Evolutionary conservation across 306 rosid genomes (phyloP).

Genomic region (Coriaria nepalensis): DNA sequence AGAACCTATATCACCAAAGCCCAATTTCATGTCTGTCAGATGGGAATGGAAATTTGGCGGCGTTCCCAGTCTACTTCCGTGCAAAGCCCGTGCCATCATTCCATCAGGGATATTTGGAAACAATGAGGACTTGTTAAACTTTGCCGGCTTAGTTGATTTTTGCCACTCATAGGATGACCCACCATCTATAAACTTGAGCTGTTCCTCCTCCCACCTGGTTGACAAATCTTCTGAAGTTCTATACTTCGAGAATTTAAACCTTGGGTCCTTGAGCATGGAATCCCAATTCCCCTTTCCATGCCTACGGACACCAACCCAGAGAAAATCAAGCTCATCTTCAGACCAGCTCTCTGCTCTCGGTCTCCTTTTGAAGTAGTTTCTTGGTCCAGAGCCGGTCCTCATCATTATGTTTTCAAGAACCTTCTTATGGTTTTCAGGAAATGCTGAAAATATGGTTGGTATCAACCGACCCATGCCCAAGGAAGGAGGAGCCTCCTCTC

Average conservation of each 20-base stretch:
- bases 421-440: conserved; percentile 90
- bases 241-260: conserved; percentile 65
- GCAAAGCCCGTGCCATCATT: conserved; percentile 96
- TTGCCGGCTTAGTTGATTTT: conserved; percentile 45
- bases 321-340: conserved; percentile 95
- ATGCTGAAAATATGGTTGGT: conserved; percentile 46
- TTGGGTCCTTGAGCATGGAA: conserved; percentile 73
- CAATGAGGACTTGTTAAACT: conserved; percentile 42
- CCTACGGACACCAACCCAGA: conserved; percentile 98
- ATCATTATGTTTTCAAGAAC: conserved; percentile 98
- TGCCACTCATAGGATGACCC: conserved; percentile 48
- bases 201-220: conserved; percentile 93
- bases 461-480: conserved; percentile 66
- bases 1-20: conserved; percentile 57
- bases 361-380: conserved; percentile 41
- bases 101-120: conserved; percentile 87
- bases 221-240: conserved; percentile 67
- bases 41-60: conserved; percentile 75
- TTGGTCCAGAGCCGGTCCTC: conserved; percentile 73
- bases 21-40: conserved; percentile 91
- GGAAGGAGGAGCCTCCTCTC: conserved; percentile 50
- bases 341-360: conserved; percentile 73
- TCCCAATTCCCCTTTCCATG: conserved; percentile 98
- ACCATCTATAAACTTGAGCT: conserved; percentile 52
- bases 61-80: conserved; percentile 65